These are phyloP conservation scores for Salix purpurea DNA, from an alignment of 345 rosid species.

Conservation along the genomic window DNA sequence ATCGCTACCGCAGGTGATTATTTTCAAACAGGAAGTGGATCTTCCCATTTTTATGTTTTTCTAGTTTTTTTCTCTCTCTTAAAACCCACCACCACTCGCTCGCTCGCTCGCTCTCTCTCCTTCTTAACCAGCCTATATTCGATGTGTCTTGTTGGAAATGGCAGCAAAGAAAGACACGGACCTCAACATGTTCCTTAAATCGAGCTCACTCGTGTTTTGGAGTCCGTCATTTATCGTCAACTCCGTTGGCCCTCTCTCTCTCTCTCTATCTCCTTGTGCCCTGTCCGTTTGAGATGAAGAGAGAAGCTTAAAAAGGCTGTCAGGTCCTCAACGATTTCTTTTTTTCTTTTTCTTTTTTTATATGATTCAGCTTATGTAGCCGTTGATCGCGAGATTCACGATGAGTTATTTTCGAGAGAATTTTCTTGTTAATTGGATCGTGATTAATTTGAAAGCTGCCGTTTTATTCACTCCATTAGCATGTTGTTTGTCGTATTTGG, in stretches of 20 bases:
- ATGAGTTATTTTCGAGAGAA: background rate
- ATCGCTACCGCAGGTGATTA: slow-evolving; percentile 64
- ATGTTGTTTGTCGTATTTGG: background rate
- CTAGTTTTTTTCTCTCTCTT: slow-evolving; percentile 3
- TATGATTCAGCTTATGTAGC: background rate
- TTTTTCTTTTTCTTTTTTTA: background rate
- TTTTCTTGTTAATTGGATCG: background rate
- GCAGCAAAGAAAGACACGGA: slow-evolving; percentile 38
- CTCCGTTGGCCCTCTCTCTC: background rate
- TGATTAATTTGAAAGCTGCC: background rate
- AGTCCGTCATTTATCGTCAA: slow-evolving; percentile 33
- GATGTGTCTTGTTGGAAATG: slow-evolving; percentile 39
- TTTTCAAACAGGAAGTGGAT: slow-evolving; percentile 69
- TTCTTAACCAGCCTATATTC: slow-evolving; percentile 8
- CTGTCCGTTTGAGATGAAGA: slow-evolving; percentile 16
- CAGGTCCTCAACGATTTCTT: background rate
- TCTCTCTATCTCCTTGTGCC: background rate
- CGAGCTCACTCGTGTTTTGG: slow-evolving; percentile 16
- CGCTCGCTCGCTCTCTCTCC: background rate
- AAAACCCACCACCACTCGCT: background rate
- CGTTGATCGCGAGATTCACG: background rate
- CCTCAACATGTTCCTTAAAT: slow-evolving; percentile 41
- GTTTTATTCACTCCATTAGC: background rate
- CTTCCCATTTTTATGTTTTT: slow-evolving; percentile 45
- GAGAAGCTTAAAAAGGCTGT: slow-evolving; percentile 18